Conservation (phyloP, 495 filamentous ascomycete genomes). For the Entonaema liquescens region DNA sequence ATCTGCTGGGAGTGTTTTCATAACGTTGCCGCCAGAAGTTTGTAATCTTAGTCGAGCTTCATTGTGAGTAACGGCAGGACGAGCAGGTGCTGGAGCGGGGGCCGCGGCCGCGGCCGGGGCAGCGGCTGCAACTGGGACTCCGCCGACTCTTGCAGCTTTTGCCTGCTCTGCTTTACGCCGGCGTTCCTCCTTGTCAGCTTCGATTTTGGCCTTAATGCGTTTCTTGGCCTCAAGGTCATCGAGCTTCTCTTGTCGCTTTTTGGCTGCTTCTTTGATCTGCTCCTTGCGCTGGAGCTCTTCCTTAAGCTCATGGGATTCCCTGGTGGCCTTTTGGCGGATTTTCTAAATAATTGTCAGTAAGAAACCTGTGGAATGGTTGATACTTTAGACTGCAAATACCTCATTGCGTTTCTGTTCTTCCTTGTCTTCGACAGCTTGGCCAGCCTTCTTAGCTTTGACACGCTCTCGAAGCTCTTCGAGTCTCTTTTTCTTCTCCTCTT, state of each 20-base stretch:
- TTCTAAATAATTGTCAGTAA: slow-evolving; percentile 60
- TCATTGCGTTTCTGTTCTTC: slow-evolving; percentile 90
- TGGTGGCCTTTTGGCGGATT: slow-evolving; percentile 85
- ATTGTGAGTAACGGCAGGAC: slow-evolving; percentile 63
- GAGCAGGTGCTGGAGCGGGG: slow-evolving; percentile 46
- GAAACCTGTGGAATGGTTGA: background rate
- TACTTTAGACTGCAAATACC: slow-evolving; percentile 51
- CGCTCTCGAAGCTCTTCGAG: slow-evolving; percentile 78
- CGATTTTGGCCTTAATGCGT: slow-evolving; percentile 89
- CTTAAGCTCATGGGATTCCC: slow-evolving; percentile 79
- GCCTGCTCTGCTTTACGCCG: slow-evolving; percentile 82
- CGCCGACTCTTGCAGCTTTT: slow-evolving; percentile 78
- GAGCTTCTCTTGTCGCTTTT: slow-evolving; percentile 84
- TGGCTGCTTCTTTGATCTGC: slow-evolving; percentile 84
- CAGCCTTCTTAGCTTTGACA: slow-evolving; percentile 75
- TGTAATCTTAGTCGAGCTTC: slow-evolving; percentile 87
- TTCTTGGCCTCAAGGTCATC: slow-evolving; percentile 88
- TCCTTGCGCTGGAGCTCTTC: slow-evolving; percentile 88
- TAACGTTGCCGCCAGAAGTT: slow-evolving; percentile 73
- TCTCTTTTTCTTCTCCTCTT: slow-evolving; percentile 85
- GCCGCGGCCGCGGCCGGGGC: slow-evolving; percentile 47
- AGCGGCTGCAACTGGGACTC: slow-evolving; percentile 54
- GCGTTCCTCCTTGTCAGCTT: slow-evolving; percentile 86
- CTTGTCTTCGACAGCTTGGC: slow-evolving; percentile 77
- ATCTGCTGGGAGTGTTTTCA: slow-evolving; percentile 83